Percentiles rank a stretch among this genome's conserved stretches.
Evolutionary conservation across 1,139 yeast species (phyloP).

Genomic region (Nakaseomyces uthaithaninus): DNA sequence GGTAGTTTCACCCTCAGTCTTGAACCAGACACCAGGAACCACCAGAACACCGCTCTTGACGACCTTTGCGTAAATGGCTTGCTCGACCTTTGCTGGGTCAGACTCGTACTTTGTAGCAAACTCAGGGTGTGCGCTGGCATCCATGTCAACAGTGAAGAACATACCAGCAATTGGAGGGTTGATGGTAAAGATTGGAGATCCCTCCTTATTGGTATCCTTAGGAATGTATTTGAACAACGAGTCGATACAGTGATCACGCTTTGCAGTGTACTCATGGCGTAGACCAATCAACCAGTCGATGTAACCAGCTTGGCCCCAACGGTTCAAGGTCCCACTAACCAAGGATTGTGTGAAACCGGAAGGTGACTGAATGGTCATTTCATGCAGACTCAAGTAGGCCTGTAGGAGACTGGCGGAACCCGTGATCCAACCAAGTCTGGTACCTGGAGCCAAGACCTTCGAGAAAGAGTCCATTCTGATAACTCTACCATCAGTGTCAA

Average conservation of each 20-base stretch:
- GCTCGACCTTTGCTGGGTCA: conserved; percentile 45
- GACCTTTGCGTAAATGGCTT: conserved; percentile 41
- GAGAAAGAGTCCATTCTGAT: conserved; percentile 85
- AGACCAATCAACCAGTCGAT: conserved; percentile 83
- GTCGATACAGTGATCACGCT: conserved; percentile 60
- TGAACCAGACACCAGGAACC: conserved; percentile 60
- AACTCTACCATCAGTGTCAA: conserved; percentile 87
- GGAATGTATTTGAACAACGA: conserved; percentile 43
- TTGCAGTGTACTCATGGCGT: conserved; percentile 70
- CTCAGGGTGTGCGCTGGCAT: conserved; percentile 51
- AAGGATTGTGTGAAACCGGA: conserved; percentile 75
- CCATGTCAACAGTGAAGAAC: conserved; percentile 51
- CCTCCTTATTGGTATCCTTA: conserved; percentile 14
- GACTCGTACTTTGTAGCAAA: conserved; percentile 38
- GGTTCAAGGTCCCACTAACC: conserved; percentile 50
- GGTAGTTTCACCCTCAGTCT: conserved; percentile 36
- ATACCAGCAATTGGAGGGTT: conserved; percentile 60
- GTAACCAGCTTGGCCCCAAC: conserved; percentile 73
- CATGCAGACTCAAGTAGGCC: conserved; percentile 65
- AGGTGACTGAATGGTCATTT: conserved; percentile 74
- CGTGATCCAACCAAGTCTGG: conserved; percentile 85
- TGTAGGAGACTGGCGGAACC: conserved; percentile 63
- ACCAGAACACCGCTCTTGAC: conserved; percentile 45
- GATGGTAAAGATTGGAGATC: conserved; percentile 20
- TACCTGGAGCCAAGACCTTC: conserved; percentile 87